Base-by-base conservation (phyloP, 805 yeast genomes). In the Ogataea allantospora region DNA sequence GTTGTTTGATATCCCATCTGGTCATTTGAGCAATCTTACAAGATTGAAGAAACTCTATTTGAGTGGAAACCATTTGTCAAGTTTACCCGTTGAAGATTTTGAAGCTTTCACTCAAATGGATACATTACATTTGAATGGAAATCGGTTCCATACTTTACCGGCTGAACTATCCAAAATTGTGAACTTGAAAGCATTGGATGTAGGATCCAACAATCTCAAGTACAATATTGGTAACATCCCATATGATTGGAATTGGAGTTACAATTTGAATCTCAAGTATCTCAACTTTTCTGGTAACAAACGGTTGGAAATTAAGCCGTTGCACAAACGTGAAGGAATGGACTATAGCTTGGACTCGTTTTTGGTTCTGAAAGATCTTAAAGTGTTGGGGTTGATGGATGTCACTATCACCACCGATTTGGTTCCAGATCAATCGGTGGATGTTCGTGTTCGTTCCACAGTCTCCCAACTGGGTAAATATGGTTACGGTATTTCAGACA, bases 221-320 rank as follows among this genome's bases (percentile, higher is more conserved):
- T 93, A 93, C 62, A 93, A 93, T 53, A 88, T 91, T 39, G 83
- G 93, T 3, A 93, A 93, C 60, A 86, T 88, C 75, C 95, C 93
- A 11, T 91, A 87, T 56, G 99, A 93, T 58, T 93, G 98, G 97
- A 93, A 88, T 62, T 93, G 99, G 99, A 80, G 83, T 51, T 80
- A 80, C 68, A 93, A 93, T 56, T 68, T 73, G 37, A 77, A 78
- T 27, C 68, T 93, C 60, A 78, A 71, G 49, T 88, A 83, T 53
- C 72, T 93, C 57, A 93, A 91, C 58, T 81, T 93, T 40, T 88
- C 97, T 0, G 97, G 97, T 25, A 93, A 93, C 57, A 83, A 84
- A 56, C 73, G 96, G 46, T 78, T 93, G 46, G 98, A 93, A 56
- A 89, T 93, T 52, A 84, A 81, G 54, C 84, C 81, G 27, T 72